phyloP scores from a whole-genome alignment of 164 flowering plant genomes.

The Warburgia ugandensis region DNA sequence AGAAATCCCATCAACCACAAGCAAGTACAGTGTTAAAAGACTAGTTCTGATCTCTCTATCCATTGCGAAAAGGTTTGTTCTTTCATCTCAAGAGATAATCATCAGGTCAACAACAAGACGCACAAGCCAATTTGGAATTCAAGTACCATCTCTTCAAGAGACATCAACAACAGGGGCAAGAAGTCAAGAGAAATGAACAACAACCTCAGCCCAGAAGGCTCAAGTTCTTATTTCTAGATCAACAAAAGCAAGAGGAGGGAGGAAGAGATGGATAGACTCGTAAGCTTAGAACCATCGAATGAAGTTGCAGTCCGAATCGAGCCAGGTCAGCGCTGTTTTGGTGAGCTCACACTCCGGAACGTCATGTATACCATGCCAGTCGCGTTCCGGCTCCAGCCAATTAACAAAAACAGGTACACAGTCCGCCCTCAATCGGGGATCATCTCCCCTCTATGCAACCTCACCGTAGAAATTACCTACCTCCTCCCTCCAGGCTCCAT shows the following conservation, averaged over 20 bases:
- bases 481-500: conserved; percentile 24
- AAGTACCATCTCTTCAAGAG: too few relatives aligned
- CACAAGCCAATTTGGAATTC: too few relatives aligned
- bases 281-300: conserved; percentile 68
- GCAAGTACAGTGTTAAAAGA: too few relatives aligned
- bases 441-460: conserved; percentile 45
- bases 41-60: too few relatives aligned
- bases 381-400: conserved; percentile 57
- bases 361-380: conserved; percentile 93
- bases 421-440: conserved; percentile 61
- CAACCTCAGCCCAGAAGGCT: too few relatives aligned
- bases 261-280: conserved; percentile 50
- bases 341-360: conserved; percentile 52
- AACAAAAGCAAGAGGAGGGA: neutral
- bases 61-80: too few relatives aligned
- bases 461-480: conserved; percentile 50
- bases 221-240: neutral
- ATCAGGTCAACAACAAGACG: too few relatives aligned
- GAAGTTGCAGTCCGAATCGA: conserved; percentile 47
- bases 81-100: too few relatives aligned
- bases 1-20: too few relatives aligned
- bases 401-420: conserved; percentile 39
- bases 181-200: neutral
- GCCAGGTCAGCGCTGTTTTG: conserved; percentile 46
- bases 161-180: too few relatives aligned